Evolutionary conservation across 2,329 filamentous ascomycete species (phyloP).

Genomic region (Stagonosporopsis rhizophila): DNA sequence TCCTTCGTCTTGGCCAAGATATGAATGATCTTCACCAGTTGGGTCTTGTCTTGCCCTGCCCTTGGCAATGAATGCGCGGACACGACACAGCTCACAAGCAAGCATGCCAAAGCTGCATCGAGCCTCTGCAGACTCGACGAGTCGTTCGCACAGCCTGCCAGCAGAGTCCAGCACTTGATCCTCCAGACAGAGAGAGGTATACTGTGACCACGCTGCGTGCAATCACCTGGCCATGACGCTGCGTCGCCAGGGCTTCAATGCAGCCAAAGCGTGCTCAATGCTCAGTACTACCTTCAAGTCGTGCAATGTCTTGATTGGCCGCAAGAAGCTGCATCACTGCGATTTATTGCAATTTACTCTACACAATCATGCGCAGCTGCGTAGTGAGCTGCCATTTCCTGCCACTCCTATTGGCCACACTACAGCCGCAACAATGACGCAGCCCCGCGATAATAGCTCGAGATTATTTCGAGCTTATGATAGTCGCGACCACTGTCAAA

Average conservation of each 20-base stretch:
- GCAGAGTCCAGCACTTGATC: no score
- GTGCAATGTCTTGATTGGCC: background rate
- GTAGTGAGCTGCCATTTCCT: slow-evolving; percentile 5
- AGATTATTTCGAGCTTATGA: slow-evolving; percentile 3
- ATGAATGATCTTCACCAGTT: no score
- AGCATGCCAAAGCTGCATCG: background rate
- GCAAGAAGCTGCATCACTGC: background rate
- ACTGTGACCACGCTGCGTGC: background rate
- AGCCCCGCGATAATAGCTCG: slow-evolving; percentile 12
- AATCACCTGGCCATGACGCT: no score
- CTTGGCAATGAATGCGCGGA: background rate
- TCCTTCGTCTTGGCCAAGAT: no score
- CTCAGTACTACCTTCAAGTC: no score
- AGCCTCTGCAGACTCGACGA: background rate
- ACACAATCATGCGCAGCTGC: background rate
- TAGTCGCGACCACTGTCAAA: slow-evolving; percentile 1
- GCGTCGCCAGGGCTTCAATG: no score
- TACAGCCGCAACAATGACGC: slow-evolving; percentile 6
- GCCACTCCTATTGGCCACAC: slow-evolving; percentile 13
- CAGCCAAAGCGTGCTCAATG: background rate
- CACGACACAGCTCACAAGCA: background rate
- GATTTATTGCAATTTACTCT: background rate
- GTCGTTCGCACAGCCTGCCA: background rate
- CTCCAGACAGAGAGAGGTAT: no score
- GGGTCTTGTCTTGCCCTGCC: no score